These are phyloP conservation scores for Elsinoe arachidis DNA, from an alignment of 2,329 filamentous ascomycete species.

Conservation along the genomic window DNA sequence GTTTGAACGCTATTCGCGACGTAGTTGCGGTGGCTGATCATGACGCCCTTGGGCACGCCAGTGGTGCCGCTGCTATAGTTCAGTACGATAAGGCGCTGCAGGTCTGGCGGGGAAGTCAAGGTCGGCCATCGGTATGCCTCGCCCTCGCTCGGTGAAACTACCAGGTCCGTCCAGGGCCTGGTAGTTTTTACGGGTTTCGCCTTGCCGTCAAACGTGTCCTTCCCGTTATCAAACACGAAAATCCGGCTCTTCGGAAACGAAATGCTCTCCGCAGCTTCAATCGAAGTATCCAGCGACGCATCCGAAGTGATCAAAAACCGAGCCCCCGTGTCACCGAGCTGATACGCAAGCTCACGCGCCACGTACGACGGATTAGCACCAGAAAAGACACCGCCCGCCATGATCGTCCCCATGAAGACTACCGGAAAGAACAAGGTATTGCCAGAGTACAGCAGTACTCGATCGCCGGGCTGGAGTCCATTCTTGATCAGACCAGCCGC, in stretches of 20 bases:
- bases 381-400: slow-evolving; percentile 71
- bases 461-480: slow-evolving; percentile 59
- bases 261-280: slow-evolving; percentile 55
- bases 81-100: slow-evolving; percentile 53
- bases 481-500: slow-evolving; percentile 56
- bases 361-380: slow-evolving; percentile 66
- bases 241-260: slow-evolving; percentile 49
- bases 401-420: slow-evolving; percentile 62
- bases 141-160: slow-evolving; percentile 46
- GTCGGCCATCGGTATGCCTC: slow-evolving; percentile 56
- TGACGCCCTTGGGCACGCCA: slow-evolving; percentile 70
- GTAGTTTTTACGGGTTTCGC: slow-evolving; percentile 32
- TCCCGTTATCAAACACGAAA: slow-evolving; percentile 56
- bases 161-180: slow-evolving; percentile 56
- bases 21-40: slow-evolving; percentile 70
- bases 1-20: slow-evolving; percentile 61
- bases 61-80: slow-evolving; percentile 78
- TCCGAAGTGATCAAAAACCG: slow-evolving; percentile 58
- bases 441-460: slow-evolving; percentile 63
- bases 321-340: slow-evolving; percentile 63
- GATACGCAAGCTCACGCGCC: slow-evolving; percentile 63
- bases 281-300: slow-evolving; percentile 50
- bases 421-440: slow-evolving; percentile 67
- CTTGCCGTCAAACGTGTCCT: slow-evolving; percentile 36
- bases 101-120: slow-evolving; percentile 40